Base-by-base conservation (phyloP, 179 eudicot species). In the Silene noctiflora region DNA sequence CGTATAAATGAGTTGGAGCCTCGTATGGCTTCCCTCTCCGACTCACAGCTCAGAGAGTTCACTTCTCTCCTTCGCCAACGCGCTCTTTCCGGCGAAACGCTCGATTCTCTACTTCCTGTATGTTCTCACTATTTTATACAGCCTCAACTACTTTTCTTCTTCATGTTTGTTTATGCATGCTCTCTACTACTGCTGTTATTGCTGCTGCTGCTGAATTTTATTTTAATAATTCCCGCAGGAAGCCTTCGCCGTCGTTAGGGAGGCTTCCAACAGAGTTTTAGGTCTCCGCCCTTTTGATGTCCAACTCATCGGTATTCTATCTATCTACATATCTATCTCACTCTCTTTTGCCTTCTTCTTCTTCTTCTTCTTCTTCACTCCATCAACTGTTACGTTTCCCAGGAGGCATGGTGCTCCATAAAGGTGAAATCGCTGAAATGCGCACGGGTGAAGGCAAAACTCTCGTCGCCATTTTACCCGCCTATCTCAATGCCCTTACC, bases 361-460 rank as follows among this genome's bases (percentile, higher is more conserved):
- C 19, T 16, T 3, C 3, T 69, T 33, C 6, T 29, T 31, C 51
- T 53, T 13, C 19, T 16, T 3, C 69, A 17, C 12, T 35, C 24
- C 70, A 35, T 67, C 22, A n/a, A 6, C 19, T n/a, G 3, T 5
- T 31, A 2, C 24, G 1, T 1, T 76, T 14, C 74, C 62, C 73
- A 94, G 98, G 98, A 73, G 99, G 99, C 21, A 95, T 95, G 88
- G 99, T 95, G 72, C 93, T 95, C 76, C 97, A 95, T 76, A 89
- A 86, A 64, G 97, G 97, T 66, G 93, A 95, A 76, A 95, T 95
- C 77, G 97, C 97, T 55, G 99, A 95, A 85, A 95, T 95, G 99
- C 90, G 97, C 84, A 95, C 99, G 1, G 99, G 99, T 70, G 99
- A 95, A 82, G 99, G 99, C 77, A 95, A 95, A 88, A 95, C 99